phyloP scores from a whole-genome alignment of 116 monocot genomes.

The Phalaenopsis hybrid region DNA sequence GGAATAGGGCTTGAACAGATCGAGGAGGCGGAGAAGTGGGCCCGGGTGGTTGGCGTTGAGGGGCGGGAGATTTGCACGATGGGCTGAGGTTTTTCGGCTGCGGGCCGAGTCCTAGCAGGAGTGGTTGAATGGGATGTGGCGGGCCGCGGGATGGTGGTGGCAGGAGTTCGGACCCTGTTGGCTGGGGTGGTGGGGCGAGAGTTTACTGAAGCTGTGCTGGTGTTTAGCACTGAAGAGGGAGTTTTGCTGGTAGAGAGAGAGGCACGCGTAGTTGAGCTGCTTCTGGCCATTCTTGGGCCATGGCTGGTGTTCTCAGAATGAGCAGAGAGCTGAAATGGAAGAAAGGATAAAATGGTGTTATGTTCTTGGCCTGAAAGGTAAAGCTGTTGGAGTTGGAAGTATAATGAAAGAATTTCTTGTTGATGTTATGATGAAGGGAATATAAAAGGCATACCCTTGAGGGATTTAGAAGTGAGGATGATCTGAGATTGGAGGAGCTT shows the following conservation, averaged over 20 bases:
- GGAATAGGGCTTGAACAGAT: slow-evolving; percentile 20
- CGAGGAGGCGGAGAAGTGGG: slow-evolving; percentile 23
- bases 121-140: slow-evolving; percentile 48
- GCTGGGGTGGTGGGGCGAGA: slow-evolving; percentile 61
- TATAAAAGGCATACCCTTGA: neutral
- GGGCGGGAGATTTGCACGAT: slow-evolving; percentile 37
- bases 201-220: slow-evolving; percentile 51
- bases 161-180: slow-evolving; percentile 13
- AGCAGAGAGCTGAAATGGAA: slow-evolving; percentile 43
- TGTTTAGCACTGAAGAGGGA: slow-evolving; percentile 50
- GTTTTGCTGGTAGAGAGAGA: slow-evolving; percentile 47
- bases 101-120: slow-evolving; percentile 35
- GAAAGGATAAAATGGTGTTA: slow-evolving; percentile 8
- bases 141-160: neutral
- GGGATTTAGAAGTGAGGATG: slow-evolving; percentile 20
- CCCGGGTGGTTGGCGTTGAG: slow-evolving; percentile 58
- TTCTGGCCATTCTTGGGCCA: slow-evolving; percentile 28
- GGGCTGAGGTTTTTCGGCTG: slow-evolving; percentile 26
- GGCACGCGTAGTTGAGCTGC: slow-evolving; percentile 67
- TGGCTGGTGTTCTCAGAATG: slow-evolving; percentile 35
- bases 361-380: neutral
- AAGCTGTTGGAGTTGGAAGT: neutral
- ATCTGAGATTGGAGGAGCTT: slow-evolving; percentile 29
- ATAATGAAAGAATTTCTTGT: neutral
- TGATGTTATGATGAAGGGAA: neutral